phyloP scores from a whole-genome alignment of 139 green algal genomes.

The Tetradesmus obliquus region DNA sequence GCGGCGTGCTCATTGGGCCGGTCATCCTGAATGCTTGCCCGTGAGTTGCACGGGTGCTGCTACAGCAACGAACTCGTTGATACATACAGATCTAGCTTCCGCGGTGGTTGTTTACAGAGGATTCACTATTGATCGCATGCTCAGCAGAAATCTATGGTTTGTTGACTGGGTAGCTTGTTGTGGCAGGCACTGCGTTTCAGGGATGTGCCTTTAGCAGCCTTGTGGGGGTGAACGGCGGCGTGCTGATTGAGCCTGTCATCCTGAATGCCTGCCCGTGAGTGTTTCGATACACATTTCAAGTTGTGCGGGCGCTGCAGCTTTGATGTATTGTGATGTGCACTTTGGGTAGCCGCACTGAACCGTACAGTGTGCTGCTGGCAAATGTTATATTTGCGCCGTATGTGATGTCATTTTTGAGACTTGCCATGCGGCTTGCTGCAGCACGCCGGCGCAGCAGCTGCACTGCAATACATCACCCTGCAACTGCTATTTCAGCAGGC shows the following conservation, averaged over 20 bases:
- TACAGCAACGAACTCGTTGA: neutral
- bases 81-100: neutral
- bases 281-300: too few relatives aligned
- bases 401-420: too few relatives aligned
- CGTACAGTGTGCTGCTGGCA: neutral
- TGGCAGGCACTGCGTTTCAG: slow-evolving; percentile 66
- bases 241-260: slow-evolving; percentile 81
- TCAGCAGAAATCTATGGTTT: too few relatives aligned
- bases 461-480: too few relatives aligned
- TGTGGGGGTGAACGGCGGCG: slow-evolving; percentile 83
- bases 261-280: slow-evolving; percentile 71
- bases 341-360: neutral
- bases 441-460: too few relatives aligned
- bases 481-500: too few relatives aligned
- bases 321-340: neutral
- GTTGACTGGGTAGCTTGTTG: slow-evolving; percentile 7
- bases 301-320: neutral
- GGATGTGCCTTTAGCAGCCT: slow-evolving; percentile 73
- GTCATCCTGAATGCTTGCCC: slow-evolving; percentile 74
- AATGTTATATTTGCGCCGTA: neutral
- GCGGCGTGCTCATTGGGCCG: slow-evolving; percentile 82
- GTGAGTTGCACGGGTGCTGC: slow-evolving; percentile 35
- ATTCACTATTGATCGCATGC: too few relatives aligned
- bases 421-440: too few relatives aligned
- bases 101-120: too few relatives aligned